Percentiles rank a stretch among this genome's conserved stretches.
phyloP scores from a whole-genome alignment of 2,329 filamentous ascomycete genomes.

The Calonectria hongkongensis region DNA sequence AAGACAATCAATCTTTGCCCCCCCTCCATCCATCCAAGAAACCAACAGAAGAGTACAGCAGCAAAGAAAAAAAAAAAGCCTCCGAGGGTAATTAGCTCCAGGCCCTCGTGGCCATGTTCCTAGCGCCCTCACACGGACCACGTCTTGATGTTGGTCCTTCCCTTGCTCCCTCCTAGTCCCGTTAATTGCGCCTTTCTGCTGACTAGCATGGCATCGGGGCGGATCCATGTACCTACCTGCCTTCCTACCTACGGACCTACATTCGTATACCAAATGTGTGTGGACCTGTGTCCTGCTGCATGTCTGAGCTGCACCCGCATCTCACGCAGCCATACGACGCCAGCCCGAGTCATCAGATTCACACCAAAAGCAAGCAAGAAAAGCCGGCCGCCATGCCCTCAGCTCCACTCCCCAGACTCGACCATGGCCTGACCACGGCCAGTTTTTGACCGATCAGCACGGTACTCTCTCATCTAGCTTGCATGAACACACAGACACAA shows the following conservation, averaged over 20 bases:
- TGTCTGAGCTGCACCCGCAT: constrained; percentile 14
- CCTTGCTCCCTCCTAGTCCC: background rate
- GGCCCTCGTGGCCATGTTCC: background rate
- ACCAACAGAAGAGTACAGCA: too few species aligned
- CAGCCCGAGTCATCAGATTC: background rate
- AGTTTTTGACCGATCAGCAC: constrained; percentile 31
- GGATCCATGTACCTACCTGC: too few species aligned
- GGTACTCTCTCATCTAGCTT: constrained; percentile 15
- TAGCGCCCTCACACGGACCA: constrained; percentile 3
- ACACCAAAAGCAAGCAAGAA: background rate
- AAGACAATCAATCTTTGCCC: too few species aligned
- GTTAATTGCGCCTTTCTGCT: background rate
- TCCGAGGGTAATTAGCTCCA: background rate
- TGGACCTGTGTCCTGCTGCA: background rate
- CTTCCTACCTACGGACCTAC: too few species aligned
- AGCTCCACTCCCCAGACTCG: background rate
- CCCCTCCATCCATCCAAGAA: too few species aligned
- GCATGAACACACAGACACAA: constrained; percentile 34
- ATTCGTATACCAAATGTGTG: background rate
- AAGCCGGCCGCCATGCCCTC: background rate
- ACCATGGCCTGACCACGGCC: background rate
- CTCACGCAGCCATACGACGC: background rate
- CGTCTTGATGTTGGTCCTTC: background rate
- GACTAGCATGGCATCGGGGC: background rate
- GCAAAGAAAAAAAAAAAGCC: background rate